A percentile compares a stretch with the other conserved stretches of the same genome.
Conservation (phyloP, 1,284 basidiomycete species). For the Cutaneotrichosporon cyanovorans region DNA sequence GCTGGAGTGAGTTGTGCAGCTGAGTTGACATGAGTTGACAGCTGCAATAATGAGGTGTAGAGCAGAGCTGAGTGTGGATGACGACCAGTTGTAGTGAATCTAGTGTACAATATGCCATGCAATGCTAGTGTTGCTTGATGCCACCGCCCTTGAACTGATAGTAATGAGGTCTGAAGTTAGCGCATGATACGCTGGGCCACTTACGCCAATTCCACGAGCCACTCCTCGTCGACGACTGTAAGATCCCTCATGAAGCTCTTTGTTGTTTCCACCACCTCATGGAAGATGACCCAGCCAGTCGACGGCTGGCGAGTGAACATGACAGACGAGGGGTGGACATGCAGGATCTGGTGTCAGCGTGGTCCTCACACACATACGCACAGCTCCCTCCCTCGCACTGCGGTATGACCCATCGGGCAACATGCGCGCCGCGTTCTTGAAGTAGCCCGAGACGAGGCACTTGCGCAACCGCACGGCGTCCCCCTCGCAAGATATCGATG, state of each 20-base stretch:
- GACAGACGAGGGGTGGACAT: constrained; percentile 89
- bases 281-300: constrained; percentile 87
- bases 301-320: constrained; percentile 85
- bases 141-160: constrained; percentile 42
- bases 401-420: constrained; percentile 80
- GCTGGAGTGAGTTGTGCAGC: background rate
- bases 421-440: constrained; percentile 87
- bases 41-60: too few relatives aligned
- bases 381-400: constrained; percentile 71
- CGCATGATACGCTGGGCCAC: constrained; percentile 7
- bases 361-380: constrained; percentile 44
- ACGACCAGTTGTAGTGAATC: background rate
- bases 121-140: constrained; percentile 34
- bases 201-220: constrained; percentile 50
- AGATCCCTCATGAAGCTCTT: constrained; percentile 60
- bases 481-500: constrained; percentile 71
- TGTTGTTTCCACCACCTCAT: constrained; percentile 92
- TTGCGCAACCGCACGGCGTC: constrained; percentile 68
- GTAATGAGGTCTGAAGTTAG: constrained; percentile 36
- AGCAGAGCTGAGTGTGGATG: background rate
- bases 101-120: background rate
- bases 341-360: constrained; percentile 55
- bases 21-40: too few relatives aligned
- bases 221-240: constrained; percentile 51
- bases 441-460: constrained; percentile 87